phyloP scores from a whole-genome alignment of 2,329 filamentous ascomycete genomes.

The Sporothrix globosa region DNA sequence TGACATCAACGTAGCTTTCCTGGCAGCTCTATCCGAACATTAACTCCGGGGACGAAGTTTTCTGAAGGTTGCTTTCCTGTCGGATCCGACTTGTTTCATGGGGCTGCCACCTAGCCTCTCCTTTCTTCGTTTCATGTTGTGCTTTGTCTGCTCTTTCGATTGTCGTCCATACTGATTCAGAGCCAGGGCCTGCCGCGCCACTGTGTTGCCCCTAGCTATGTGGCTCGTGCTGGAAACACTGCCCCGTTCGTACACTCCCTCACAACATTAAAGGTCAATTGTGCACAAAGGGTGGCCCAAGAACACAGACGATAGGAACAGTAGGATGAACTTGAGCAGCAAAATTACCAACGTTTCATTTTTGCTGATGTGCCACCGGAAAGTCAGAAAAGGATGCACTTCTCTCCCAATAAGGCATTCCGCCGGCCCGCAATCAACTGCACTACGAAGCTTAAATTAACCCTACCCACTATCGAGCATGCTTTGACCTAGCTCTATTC shows the following conservation, averaged over 20 bases:
- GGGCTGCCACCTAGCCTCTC: not conserved
- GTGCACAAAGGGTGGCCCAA: not conserved
- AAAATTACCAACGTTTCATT: no score
- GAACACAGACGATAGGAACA: no score
- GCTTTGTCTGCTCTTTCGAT: not conserved
- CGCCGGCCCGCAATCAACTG: no score
- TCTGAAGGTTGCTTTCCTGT: not conserved
- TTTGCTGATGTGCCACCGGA: no score
- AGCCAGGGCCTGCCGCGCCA: constrained; percentile 3
- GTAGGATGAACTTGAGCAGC: no score
- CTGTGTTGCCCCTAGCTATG: not conserved
- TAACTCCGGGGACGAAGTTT: not conserved
- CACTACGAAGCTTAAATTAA: no score
- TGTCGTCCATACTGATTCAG: not conserved
- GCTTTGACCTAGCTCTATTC: no score
- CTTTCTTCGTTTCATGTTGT: not conserved
- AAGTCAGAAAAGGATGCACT: no score
- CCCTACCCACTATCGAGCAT: no score
- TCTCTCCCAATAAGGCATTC: no score
- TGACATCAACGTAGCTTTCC: not conserved
- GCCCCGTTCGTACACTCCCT: not conserved
- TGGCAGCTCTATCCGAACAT: constrained; percentile 4
- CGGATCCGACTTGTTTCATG: not conserved
- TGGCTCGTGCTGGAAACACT: constrained; percentile 4
- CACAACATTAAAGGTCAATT: not conserved